Conservation (phyloP, 2,329 filamentous ascomycete genomes). For the Exophiala bonariae region DNA sequence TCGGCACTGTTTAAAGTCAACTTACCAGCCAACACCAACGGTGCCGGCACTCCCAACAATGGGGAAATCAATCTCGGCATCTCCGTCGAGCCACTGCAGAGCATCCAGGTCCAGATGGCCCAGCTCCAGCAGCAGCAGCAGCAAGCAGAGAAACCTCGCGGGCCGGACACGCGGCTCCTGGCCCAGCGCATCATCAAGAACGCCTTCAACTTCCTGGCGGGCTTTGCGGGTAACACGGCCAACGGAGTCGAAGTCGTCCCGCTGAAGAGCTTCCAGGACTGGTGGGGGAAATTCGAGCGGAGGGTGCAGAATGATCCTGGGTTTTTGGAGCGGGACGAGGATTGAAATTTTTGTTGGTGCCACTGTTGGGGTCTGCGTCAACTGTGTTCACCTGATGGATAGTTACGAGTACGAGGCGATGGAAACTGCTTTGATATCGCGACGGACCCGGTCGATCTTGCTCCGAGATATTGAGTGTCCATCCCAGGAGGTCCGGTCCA, state of each 20-base stretch:
- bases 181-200: constrained; percentile 95
- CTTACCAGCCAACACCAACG: constrained; percentile 22
- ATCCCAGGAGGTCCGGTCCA: no score
- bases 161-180: constrained; percentile 68
- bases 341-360: no score
- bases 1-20: constrained; percentile 85
- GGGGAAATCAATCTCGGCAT: constrained; percentile 59
- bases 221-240: constrained; percentile 68
- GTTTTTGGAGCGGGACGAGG: constrained; percentile 75
- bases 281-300: constrained; percentile 96
- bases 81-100: constrained; percentile 72
- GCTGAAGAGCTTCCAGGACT: constrained; percentile 92
- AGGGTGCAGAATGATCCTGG: constrained; percentile 80
- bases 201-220: constrained; percentile 92
- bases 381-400: no score
- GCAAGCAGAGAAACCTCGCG: no score
- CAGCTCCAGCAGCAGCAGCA: constrained; percentile 46
- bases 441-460: background rate
- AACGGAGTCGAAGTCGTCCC: constrained; percentile 82
- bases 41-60: constrained; percentile 16
- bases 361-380: no score
- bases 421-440: no score
- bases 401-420: no score
- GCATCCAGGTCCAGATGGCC: constrained; percentile 70
- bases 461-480: background rate